Base-by-base conservation (phyloP, 2,329 filamentous ascomycete genomes). In the Monosporascus sp. region DNA sequence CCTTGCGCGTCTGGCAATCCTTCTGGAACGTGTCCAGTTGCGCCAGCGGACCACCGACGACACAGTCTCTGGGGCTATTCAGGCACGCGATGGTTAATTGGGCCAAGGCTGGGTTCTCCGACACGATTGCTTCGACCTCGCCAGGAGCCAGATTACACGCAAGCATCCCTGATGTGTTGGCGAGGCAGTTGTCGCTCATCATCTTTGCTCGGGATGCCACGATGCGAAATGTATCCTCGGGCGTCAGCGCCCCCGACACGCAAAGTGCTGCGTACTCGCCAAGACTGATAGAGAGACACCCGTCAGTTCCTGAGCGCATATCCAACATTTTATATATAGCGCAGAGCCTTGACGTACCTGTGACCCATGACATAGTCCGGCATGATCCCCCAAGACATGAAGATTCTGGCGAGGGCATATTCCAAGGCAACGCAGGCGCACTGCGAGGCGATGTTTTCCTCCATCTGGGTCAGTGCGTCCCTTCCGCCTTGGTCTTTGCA, bases 211-310 rank as follows among this genome's bases (percentile, higher is more conserved):
- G 48, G 8, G 37, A 24, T 35, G 55, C 56, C 44, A 58, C 56
- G 3, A 58, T 19, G 17, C 47, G 51, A 5, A 26, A 26, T 26
- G 49, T 41, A 17, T 52, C 51, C 26, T 53, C 47, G 26, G 49
- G 26, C 7, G 54, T 49, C 37, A 58, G 26, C 11, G 48, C 56
- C 3, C 51, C 56, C 9, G 56, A 48, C 11, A 52, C 22, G 16
- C 47, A 52, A 4, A 58, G 49, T 2, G 56, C 56, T 17, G 56
- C 53, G 37, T 55, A 58, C 46, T 58, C 56, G 47, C 56, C 56
- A 7, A 58, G 51, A 37, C 55, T 26, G 24, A 26, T 26, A 26
- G 24, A 26, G 24, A 26, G 24, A 26, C 24, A 26, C 24, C 24
- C 24, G 24, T 26, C 24, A 26, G 24, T 26, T 26, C 5, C 37